Percentiles rank a stretch among this genome's conserved stretches.
Evolutionary conservation across 2,329 filamentous ascomycete species (phyloP).

Genomic region (Teratosphaeria epicoccoides): DNA sequence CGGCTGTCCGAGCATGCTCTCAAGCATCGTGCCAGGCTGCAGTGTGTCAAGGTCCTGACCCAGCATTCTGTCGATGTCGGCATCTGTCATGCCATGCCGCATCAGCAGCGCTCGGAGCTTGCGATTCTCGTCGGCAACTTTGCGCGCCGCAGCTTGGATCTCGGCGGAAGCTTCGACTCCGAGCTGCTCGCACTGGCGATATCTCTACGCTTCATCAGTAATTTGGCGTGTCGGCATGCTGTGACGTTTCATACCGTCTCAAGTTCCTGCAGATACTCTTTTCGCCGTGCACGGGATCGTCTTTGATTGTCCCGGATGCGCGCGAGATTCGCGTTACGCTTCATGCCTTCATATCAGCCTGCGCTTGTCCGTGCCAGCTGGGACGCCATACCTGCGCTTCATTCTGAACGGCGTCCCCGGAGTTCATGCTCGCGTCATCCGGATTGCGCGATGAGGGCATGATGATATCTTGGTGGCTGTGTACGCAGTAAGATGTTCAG

Average conservation of each 20-base stretch:
- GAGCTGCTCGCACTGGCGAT: slow-evolving; percentile 52
- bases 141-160: slow-evolving; percentile 58
- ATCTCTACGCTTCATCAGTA: slow-evolving; percentile 27
- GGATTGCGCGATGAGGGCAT: background rate
- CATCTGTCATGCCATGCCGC: slow-evolving; percentile 46
- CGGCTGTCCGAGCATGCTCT: background rate
- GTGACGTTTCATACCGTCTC: slow-evolving; percentile 34
- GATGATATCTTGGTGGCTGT: background rate
- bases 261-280: slow-evolving; percentile 61
- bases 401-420: background rate
- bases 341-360: background rate
- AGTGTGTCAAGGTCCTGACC: background rate
- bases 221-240: background rate
- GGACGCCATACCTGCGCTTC: background rate
- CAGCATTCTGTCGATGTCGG: slow-evolving; percentile 36
- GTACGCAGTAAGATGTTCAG: background rate
- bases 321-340: slow-evolving; percentile 34
- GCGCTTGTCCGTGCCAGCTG: background rate
- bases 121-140: slow-evolving; percentile 59
- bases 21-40: background rate
- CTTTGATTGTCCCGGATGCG: slow-evolving; percentile 69
- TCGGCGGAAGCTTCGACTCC: slow-evolving; percentile 61
- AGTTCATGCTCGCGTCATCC: background rate
- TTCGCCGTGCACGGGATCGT: slow-evolving; percentile 61
- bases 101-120: slow-evolving; percentile 50